Conservation (phyloP, 331 rosid genomes). For the Rosa hybrid region DNA sequence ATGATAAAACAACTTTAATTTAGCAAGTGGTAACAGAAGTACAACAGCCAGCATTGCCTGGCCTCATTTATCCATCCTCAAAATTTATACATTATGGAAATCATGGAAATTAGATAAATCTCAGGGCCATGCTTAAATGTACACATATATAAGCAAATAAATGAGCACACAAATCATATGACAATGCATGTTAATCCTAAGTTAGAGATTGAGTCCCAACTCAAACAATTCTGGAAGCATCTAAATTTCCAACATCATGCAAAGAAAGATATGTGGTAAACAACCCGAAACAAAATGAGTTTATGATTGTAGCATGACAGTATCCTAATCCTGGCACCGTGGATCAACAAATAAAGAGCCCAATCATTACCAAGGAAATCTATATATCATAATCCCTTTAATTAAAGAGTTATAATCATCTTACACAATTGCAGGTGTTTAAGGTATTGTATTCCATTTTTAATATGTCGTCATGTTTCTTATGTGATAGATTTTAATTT, state of each 20-base stretch:
- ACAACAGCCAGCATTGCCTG: background rate
- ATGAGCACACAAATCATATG: background rate
- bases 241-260: background rate
- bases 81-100: background rate
- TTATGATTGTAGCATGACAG: background rate
- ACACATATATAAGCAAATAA: background rate
- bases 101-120: background rate
- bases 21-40: background rate
- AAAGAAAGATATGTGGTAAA: background rate
- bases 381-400: background rate
- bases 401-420: conserved; percentile 8
- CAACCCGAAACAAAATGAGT: background rate
- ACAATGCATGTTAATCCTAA: background rate
- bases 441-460: background rate
- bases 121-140: background rate
- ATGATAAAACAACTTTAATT: background rate
- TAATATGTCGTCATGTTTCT: background rate
- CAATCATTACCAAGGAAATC: background rate
- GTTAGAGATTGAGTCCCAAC: background rate
- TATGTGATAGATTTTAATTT: background rate
- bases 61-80: background rate
- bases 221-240: background rate
- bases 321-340: background rate
- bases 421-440: background rate
- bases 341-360: background rate